phyloP scores from a whole-genome alignment of 371 early-diverging fungal species.

The Lichtheimia corymbifera region DNA sequence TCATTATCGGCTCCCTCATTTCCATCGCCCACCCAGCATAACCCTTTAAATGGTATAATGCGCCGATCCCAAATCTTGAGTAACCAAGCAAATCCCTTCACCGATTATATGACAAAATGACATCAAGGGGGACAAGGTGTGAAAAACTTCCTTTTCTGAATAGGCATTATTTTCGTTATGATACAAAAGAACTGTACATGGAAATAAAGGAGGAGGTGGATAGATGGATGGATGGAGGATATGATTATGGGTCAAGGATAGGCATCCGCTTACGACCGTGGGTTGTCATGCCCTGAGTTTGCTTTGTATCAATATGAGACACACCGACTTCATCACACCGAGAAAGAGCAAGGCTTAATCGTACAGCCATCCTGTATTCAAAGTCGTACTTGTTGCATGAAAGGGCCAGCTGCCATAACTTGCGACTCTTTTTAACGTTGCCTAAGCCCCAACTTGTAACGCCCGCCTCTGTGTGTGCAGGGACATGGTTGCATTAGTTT shows the following conservation, averaged over 20 bases:
- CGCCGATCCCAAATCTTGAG: not conserved
- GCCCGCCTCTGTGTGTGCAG: conserved; percentile 56
- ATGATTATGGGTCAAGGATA: conserved; percentile 15
- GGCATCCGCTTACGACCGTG: conserved; percentile 52
- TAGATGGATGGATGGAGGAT: not conserved
- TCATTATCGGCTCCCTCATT: not conserved
- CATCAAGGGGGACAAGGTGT: not conserved
- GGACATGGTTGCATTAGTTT: conserved; percentile 15
- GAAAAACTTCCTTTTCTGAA: not conserved
- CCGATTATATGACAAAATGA: not conserved
- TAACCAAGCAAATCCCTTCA: not conserved
- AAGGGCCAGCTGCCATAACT: conserved; percentile 57
- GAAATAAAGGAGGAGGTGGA: not conserved
- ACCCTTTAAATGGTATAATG: no score
- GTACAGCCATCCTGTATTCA: conserved; percentile 59
- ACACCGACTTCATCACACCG: conserved; percentile 50
- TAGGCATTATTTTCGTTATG: conserved; percentile 1
- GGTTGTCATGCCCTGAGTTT: conserved; percentile 32
- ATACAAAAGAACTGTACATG: not conserved
- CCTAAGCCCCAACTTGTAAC: conserved; percentile 57
- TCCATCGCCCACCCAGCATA: not conserved
- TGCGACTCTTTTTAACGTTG: conserved; percentile 44
- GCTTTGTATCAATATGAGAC: conserved; percentile 21
- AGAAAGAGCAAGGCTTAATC: conserved; percentile 40
- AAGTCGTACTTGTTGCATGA: conserved; percentile 61